A percentile compares a stretch with the other conserved stretches of the same genome.
Evolutionary conservation across 495 filamentous ascomycete genomes (phyloP).

Genomic region (Hyaloscypha variabilis): DNA sequence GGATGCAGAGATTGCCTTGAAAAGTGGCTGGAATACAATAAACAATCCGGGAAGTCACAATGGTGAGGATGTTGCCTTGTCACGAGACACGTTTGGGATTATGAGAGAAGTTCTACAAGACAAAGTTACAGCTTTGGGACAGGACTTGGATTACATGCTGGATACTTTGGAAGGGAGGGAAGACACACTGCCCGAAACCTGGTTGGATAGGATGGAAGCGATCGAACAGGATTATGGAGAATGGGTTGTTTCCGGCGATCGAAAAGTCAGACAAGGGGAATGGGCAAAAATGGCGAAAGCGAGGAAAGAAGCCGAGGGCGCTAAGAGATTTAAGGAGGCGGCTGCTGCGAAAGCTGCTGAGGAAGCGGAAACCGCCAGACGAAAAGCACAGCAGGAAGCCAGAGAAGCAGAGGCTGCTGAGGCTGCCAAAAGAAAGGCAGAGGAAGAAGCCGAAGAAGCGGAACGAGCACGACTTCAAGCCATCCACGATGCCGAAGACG

Average conservation of each 20-base stretch:
- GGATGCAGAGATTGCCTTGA: conserved; percentile 62
- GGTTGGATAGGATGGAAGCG: conserved; percentile 83
- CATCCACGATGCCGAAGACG: conserved; percentile 7
- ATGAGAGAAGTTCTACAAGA: conserved; percentile 66
- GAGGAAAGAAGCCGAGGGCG: conserved; percentile 20
- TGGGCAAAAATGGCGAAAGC: conserved; percentile 26
- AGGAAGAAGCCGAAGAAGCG: conserved; percentile 14
- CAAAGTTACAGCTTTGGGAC: conserved; percentile 71
- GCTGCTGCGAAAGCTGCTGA: conserved; percentile 8
- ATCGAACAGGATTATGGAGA: conserved; percentile 78
- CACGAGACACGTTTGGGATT: conserved; percentile 55
- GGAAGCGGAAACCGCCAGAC: conserved; percentile 21
- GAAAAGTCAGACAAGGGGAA: conserved; percentile 29
- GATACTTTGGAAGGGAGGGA: conserved; percentile 80
- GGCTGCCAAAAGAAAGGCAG: conserved; percentile 2
- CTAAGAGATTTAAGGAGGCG: conserved; percentile 7
- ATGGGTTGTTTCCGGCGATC: conserved; percentile 58
- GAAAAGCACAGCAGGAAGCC: conserved; percentile 12
- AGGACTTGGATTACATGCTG: conserved; percentile 77
- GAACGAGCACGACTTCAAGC: conserved; percentile 10
- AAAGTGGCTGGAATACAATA: conserved; percentile 63
- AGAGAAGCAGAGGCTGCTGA: conserved; percentile 11
- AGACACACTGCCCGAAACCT: conserved; percentile 82
- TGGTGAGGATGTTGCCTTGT: conserved; percentile 8
- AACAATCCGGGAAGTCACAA: conserved; percentile 29